Evolutionary conservation across 306 rosid species (phyloP).

Genomic region (Medicago lupulina): DNA sequence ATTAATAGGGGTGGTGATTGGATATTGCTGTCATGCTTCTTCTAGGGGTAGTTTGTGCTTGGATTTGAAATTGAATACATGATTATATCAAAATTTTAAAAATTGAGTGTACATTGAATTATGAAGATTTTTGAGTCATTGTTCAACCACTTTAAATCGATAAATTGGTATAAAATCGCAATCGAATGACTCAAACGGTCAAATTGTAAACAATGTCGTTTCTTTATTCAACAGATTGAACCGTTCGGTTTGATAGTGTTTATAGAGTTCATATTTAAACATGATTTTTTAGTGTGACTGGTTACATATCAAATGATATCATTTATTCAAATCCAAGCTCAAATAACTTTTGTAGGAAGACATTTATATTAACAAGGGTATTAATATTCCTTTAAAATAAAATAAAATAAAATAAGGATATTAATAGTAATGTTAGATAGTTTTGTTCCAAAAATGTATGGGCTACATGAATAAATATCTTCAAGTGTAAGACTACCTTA

Average conservation of each 20-base stretch:
- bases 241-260: background rate
- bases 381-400: background rate
- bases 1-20: conserved; percentile 21
- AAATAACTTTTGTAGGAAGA: background rate
- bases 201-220: background rate
- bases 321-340: background rate
- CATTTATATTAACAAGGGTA: background rate
- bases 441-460: conserved; percentile 34
- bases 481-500: conserved; percentile 54
- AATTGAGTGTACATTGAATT: no score
- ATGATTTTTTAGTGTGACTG: background rate
- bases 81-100: no score
- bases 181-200: background rate
- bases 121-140: no score
- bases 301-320: background rate
- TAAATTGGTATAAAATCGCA: background rate
- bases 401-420: conserved; percentile 31
- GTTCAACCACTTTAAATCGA: background rate
- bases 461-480: background rate
- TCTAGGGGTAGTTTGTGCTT: no score
- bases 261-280: no score
- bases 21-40: background rate
- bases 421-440: background rate
- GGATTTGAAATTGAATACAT: background rate
- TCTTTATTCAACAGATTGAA: background rate